Evolutionary conservation across 2,329 filamentous ascomycete genomes (phyloP).

Genomic region (Coniochaeta prunicola): DNA sequence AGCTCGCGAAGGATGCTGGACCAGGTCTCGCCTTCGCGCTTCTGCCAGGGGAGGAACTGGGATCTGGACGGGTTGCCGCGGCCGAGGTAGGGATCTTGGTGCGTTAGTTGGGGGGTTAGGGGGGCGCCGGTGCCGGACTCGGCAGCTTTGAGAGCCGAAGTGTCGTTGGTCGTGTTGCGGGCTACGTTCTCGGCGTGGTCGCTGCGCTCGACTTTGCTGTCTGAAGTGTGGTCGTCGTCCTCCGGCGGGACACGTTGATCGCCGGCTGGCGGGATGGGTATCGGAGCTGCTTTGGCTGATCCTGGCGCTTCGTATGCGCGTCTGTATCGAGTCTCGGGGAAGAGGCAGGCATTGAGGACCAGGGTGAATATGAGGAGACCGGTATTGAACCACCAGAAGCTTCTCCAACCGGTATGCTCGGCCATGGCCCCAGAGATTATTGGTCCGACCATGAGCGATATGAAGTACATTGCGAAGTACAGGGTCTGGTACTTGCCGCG

Average conservation of each 20-base stretch:
- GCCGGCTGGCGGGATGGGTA: constrained; percentile 3
- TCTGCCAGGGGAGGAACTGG: constrained; percentile 49
- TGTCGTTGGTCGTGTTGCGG: constrained; percentile 7
- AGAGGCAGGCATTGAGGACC: constrained; percentile 48
- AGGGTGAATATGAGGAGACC: constrained; percentile 41
- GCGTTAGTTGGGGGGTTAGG: constrained; percentile 25
- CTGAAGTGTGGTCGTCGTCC: not conserved
- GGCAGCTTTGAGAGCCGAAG: constrained; percentile 9
- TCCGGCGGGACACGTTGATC: not conserved
- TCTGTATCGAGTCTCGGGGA: constrained; percentile 57
- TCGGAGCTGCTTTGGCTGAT: constrained; percentile 12
- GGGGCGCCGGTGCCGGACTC: constrained; percentile 4
- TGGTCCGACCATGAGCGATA: constrained; percentile 46
- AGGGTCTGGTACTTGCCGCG: constrained; percentile 45
- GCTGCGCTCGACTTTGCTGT: not conserved
- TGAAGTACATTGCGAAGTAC: constrained; percentile 58
- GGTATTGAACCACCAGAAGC: constrained; percentile 61
- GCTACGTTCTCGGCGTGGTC: not conserved
- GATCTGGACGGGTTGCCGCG: constrained; percentile 44
- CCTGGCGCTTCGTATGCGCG: constrained; percentile 27
- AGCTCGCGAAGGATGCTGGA: constrained; percentile 41
- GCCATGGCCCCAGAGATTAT: constrained; percentile 48
- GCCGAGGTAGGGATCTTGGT: constrained; percentile 47
- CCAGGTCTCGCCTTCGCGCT: constrained; percentile 26
- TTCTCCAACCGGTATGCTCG: constrained; percentile 48